Evolutionary conservation across 768 basidiomycete species (phyloP).

Genomic region (Leccinum aurantiacum): DNA sequence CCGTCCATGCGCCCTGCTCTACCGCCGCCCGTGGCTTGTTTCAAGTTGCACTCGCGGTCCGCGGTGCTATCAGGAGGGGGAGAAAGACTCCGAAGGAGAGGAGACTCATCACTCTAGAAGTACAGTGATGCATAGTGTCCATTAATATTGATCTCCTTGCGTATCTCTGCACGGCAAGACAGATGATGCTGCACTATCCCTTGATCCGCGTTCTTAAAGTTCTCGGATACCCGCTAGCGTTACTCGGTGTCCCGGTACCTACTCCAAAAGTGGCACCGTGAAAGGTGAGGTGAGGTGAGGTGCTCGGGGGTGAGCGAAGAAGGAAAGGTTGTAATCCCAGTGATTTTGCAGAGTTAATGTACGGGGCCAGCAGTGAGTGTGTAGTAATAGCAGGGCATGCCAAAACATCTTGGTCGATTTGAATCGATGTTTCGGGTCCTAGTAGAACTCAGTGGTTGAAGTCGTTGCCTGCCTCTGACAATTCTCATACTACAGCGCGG

Average conservation of each 20-base stretch:
- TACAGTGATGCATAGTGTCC: too few species aligned
- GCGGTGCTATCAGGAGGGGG: background rate
- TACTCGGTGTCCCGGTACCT: conserved; percentile 29
- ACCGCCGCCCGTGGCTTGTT: background rate
- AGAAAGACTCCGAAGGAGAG: background rate
- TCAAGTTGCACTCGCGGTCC: background rate
- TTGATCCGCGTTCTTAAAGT: conserved; percentile 17
- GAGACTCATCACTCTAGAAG: background rate
- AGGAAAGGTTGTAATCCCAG: background rate
- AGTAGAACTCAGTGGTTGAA: background rate
- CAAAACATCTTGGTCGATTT: background rate
- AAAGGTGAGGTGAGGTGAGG: conserved; percentile 13
- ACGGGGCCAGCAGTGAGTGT: background rate
- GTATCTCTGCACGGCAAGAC: background rate
- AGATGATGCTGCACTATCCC: conserved; percentile 20
- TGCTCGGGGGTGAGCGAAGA: conserved; percentile 25
- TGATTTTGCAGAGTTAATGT: background rate
- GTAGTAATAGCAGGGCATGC: background rate
- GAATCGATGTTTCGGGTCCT: background rate
- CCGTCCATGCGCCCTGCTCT: background rate
- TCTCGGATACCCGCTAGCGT: conserved; percentile 19
- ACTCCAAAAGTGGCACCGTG: conserved; percentile 7
- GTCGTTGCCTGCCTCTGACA: background rate
- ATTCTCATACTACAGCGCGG: background rate
- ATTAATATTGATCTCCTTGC: background rate